These are phyloP conservation scores for barley (Hordeum vulgare) DNA, from an alignment of 176 grass and related monocot species.

Conservation along the genomic window MorexV3_pseudomolecules_assembly NC_058520.1:73060318-73060817, in stretches of 20 bases:
- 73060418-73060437: constrained; percentile 70
- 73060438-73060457: constrained; percentile 94
- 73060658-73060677: constrained; percentile 60
- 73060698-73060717: constrained; percentile 88
- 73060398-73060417: too few species aligned
- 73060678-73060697: constrained; percentile 87
- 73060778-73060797: too few species aligned
- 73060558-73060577: too few species aligned
- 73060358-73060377: constrained; percentile 25
- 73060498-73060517: not conserved
- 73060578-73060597: too few species aligned
- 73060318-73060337: not conserved
- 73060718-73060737: constrained; percentile 87
- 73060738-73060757: too few species aligned
- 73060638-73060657: constrained; percentile 87
- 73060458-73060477: constrained; percentile 77
- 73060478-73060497: constrained; percentile 22
- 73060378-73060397: too few species aligned
- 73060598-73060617: not conserved
- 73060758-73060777: too few species aligned
- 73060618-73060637: constrained; percentile 33
- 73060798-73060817: not conserved
- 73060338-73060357: not conserved
- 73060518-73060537: not conserved
- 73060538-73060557: not conserved